Percentiles rank a stretch among this genome's conserved stretches.
phyloP scores from a whole-genome alignment of 768 basidiomycete species.

The Boletales sp. region DNA sequence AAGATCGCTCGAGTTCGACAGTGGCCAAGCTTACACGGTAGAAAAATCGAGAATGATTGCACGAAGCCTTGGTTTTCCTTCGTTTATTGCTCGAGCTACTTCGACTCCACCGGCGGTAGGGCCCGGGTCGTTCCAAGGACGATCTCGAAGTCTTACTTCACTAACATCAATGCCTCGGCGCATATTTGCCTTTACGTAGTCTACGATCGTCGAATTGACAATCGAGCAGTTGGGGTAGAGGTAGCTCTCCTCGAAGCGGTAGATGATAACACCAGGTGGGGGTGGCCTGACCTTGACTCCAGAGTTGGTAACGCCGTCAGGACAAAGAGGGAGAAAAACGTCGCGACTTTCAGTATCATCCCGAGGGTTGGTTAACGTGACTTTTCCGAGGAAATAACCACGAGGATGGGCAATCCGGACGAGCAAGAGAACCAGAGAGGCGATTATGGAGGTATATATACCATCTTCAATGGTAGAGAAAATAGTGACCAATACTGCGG shows the following conservation, averaged over 20 bases:
- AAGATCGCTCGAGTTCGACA: not conserved
- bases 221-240: conserved; percentile 77
- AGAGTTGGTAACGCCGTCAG: conserved; percentile 60
- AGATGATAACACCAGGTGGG: conserved; percentile 83
- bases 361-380: conserved; percentile 47
- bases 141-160: conserved; percentile 60
- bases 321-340: conserved; percentile 75
- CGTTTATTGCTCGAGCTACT: conserved; percentile 45
- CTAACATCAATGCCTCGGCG: conserved; percentile 73
- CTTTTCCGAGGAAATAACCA: conserved; percentile 87
- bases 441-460: conserved; percentile 81
- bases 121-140: conserved; percentile 94
- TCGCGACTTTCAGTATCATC: conserved; percentile 50
- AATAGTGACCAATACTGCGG: conserved; percentile 83
- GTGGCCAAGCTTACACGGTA: conserved; percentile 47
- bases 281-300: conserved; percentile 73
- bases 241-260: conserved; percentile 88
- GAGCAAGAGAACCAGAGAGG: conserved; percentile 77
- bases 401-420: conserved; percentile 85
- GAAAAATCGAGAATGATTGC: conserved; percentile 93
- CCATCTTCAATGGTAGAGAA: conserved; percentile 95
- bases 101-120: conserved; percentile 47
- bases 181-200: conserved; percentile 75
- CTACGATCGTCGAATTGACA: conserved; percentile 70
- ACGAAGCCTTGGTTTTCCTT: conserved; percentile 64